Conservation (phyloP, 2,329 filamentous ascomycete genomes). For the Immersiporthe knoxdaviesiana region DNA sequence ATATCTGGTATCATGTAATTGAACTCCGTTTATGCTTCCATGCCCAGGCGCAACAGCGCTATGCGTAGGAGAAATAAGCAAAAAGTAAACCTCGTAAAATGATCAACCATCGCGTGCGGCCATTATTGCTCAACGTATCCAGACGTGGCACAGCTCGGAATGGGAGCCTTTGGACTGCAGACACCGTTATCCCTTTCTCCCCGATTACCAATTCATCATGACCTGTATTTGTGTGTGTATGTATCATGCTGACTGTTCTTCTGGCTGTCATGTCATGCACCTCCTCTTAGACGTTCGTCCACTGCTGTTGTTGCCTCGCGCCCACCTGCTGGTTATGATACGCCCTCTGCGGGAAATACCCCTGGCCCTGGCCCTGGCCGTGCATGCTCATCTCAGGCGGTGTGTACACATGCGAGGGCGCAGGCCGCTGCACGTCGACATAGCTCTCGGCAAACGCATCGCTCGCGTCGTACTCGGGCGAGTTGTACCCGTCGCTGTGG, state of each 20-base stretch:
- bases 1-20: not conserved
- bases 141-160: not conserved
- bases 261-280: not conserved
- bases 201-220: not conserved
- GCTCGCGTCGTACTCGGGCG: not conserved
- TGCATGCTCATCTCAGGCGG: constrained; percentile 1
- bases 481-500: not conserved
- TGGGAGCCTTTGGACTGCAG: not conserved
- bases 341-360: constrained; percentile 6
- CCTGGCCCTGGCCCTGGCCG: not conserved
- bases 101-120: not conserved
- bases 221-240: not conserved
- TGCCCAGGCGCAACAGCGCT: not conserved
- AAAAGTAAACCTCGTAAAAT: not conserved
- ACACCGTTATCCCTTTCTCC: not conserved
- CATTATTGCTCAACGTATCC: not conserved
- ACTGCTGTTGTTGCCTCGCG: constrained; percentile 2
- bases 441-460: not conserved
- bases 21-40: not conserved
- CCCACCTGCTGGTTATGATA: constrained; percentile 1
- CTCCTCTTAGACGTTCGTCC: constrained; percentile 5
- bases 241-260: not conserved
- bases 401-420: constrained; percentile 9
- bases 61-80: not conserved
- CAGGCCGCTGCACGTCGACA: not conserved